phyloP scores from a whole-genome alignment of 2,329 filamentous ascomycete species.

The Aspergillus pseudoterreus region DNA sequence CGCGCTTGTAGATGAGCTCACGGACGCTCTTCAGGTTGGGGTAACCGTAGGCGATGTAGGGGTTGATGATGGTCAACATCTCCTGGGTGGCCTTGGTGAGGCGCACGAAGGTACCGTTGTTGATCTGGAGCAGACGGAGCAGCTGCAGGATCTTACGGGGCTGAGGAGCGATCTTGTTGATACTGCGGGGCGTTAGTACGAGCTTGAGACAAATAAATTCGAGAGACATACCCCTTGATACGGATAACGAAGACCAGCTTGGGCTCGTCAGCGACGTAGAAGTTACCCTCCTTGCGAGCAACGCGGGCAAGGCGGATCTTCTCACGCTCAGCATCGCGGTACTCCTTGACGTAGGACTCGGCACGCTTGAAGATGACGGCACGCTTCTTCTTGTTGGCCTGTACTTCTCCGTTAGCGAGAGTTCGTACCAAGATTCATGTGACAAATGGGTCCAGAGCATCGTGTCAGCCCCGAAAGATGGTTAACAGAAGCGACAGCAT shows the following conservation, averaged over 20 bases:
- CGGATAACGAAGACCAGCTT: conserved; percentile 97
- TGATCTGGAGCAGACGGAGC: conserved; percentile 99
- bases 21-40: conserved; percentile 99
- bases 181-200: conserved; percentile 54
- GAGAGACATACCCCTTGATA: conserved; percentile 79
- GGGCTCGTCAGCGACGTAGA: conserved; percentile 90
- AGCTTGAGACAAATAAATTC: neutral
- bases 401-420: conserved; percentile 29
- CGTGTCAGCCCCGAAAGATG: conserved; percentile 70
- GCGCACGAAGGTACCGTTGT: conserved; percentile 98
- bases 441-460: conserved; percentile 7
- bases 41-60: conserved; percentile 98
- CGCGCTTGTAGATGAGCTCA: conserved; percentile 99
- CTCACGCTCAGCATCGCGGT: conserved; percentile 97
- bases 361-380: conserved; percentile 99
- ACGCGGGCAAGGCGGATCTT: conserved; percentile 89
- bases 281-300: conserved; percentile 86
- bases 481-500: conserved; percentile 79
- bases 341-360: conserved; percentile 99
- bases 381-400: conserved; percentile 99
- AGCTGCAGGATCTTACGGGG: conserved; percentile 99
- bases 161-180: conserved; percentile 99
- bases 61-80: conserved; percentile 98
- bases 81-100: conserved; percentile 96
- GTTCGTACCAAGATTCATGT: conserved; percentile 9